Conservation (phyloP, 2,329 filamentous ascomycete genomes). For the Aspergillus viridinutans region DNA sequence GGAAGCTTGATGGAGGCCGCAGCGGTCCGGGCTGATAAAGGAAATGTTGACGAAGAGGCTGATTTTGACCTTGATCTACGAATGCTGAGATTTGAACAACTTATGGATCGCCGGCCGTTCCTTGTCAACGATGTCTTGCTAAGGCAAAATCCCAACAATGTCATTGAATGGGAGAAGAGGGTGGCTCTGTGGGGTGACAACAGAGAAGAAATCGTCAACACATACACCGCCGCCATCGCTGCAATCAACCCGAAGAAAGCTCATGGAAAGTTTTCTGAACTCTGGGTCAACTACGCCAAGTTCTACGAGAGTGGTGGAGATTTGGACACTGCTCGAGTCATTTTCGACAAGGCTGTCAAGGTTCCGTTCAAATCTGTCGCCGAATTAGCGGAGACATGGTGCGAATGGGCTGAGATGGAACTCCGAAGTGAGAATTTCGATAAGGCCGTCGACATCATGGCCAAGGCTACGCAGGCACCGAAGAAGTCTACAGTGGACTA, state of each 20-base stretch:
- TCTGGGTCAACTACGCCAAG: slow-evolving; percentile 96
- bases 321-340: slow-evolving; percentile 76
- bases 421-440: slow-evolving; percentile 94
- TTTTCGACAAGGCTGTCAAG: slow-evolving; percentile 97
- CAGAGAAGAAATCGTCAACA: slow-evolving; percentile 83
- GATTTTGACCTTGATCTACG: slow-evolving; percentile 94
- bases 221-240: slow-evolving; percentile 90
- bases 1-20: slow-evolving; percentile 86
- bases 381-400: slow-evolving; percentile 97
- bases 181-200: slow-evolving; percentile 96
- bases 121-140: slow-evolving; percentile 92
- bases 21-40: slow-evolving; percentile 72
- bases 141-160: slow-evolving; percentile 93
- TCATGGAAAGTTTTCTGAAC: slow-evolving; percentile 83
- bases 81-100: slow-evolving; percentile 95
- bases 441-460: slow-evolving; percentile 90
- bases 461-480: slow-evolving; percentile 92
- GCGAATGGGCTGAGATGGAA: slow-evolving; percentile 98
- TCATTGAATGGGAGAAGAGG: slow-evolving; percentile 94
- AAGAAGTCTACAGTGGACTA: slow-evolving; percentile 99
- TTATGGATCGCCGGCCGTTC: slow-evolving; percentile 96
- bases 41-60: slow-evolving; percentile 70
- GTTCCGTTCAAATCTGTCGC: slow-evolving; percentile 97
- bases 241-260: slow-evolving; percentile 93
- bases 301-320: slow-evolving; percentile 91